Conservation (phyloP, 2,329 filamentous ascomycete genomes). For the Triangularia setosa region DNA sequence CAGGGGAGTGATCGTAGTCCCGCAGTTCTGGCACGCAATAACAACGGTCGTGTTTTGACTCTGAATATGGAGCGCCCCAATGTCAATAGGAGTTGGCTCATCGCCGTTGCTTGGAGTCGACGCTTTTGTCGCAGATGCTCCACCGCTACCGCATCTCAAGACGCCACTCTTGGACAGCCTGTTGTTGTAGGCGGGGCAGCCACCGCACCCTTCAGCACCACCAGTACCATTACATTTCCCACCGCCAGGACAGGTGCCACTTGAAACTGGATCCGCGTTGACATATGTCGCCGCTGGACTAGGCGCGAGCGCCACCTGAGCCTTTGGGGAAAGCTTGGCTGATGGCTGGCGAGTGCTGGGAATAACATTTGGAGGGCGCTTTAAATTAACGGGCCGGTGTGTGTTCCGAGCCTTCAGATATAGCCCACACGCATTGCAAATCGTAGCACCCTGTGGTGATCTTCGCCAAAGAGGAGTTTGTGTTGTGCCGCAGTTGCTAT, state of each 20-base stretch:
- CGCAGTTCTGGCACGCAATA: slow-evolving; percentile 94
- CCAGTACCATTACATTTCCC: slow-evolving; percentile 95
- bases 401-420: slow-evolving; percentile 94
- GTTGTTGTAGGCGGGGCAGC: slow-evolving; percentile 97
- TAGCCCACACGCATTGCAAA: slow-evolving; percentile 95
- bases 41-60: slow-evolving; percentile 58
- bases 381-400: slow-evolving; percentile 83
- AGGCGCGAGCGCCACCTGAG: slow-evolving; percentile 38
- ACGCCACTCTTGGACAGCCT: slow-evolving; percentile 81
- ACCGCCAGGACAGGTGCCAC: slow-evolving; percentile 91
- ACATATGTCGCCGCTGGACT: slow-evolving; percentile 65
- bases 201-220: slow-evolving; percentile 89
- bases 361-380: slow-evolving; percentile 62
- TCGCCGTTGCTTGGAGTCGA: slow-evolving; percentile 29
- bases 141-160: slow-evolving; percentile 41
- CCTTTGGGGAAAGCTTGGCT: slow-evolving; percentile 37
- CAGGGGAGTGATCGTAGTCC: slow-evolving; percentile 90
- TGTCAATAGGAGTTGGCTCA: slow-evolving; percentile 45
- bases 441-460: slow-evolving; percentile 87
- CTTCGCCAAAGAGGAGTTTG: slow-evolving; percentile 92
- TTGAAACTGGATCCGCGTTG: slow-evolving; percentile 66
- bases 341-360: slow-evolving; percentile 41
- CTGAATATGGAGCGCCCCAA: slow-evolving; percentile 44
- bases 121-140: slow-evolving; percentile 26
- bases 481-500: slow-evolving; percentile 90